These are phyloP conservation scores for Cutaneotrichosporon spelunceum DNA, from an alignment of 1,284 basidiomycete genomes.

Conservation along the genomic window DNA sequence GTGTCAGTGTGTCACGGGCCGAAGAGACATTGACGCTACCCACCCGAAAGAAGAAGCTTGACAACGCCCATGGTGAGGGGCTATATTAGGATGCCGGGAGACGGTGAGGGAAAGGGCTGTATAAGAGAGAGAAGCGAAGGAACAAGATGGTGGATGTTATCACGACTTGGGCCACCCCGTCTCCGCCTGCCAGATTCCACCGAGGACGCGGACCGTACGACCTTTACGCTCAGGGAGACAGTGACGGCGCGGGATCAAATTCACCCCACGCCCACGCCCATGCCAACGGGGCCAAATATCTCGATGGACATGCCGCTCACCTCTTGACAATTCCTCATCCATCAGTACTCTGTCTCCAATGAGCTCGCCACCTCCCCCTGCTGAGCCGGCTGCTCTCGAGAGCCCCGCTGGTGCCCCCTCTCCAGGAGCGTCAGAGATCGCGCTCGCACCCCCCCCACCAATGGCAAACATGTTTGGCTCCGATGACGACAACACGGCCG, in stretches of 20 bases:
- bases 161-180: too few species aligned
- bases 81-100: not conserved
- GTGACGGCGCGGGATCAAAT: too few species aligned
- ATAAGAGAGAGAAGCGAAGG: not conserved
- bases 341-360: not conserved
- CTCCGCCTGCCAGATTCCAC: too few species aligned
- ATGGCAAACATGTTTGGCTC: constrained; percentile 3
- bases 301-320: not conserved
- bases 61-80: constrained; percentile 36
- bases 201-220: too few species aligned
- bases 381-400: constrained; percentile 2
- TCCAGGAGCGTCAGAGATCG: constrained; percentile 9
- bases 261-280: too few species aligned
- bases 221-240: too few species aligned
- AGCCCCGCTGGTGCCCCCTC: constrained; percentile 16
- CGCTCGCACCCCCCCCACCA: not conserved
- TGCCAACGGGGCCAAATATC: not conserved
- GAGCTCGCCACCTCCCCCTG: constrained; percentile 11
- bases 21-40: constrained; percentile 20
- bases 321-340: not conserved
- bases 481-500: not conserved
- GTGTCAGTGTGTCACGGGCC: constrained; percentile 14
- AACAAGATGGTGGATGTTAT: not conserved
- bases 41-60: constrained; percentile 37
- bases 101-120: not conserved